Conservation (phyloP, 768 basidiomycete species). For the Termitomyces eurrhizus region DNA sequence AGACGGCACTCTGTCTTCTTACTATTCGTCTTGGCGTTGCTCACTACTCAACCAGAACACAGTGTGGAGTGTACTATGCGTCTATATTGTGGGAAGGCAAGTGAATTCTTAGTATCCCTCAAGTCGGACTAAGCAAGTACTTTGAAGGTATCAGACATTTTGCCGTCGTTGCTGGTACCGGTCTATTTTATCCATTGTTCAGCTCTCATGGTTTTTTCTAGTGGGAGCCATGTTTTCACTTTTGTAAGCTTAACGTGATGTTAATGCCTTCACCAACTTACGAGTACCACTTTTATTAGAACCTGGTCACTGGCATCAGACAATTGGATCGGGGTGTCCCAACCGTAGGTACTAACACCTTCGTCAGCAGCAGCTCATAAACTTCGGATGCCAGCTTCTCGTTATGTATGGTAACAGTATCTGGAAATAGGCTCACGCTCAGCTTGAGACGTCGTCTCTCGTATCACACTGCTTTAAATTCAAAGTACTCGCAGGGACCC, state of each 20-base stretch:
- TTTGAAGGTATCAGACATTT: conserved; percentile 9
- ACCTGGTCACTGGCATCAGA: conserved; percentile 4
- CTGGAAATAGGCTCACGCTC: conserved; percentile 10
- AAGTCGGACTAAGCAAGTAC: not conserved
- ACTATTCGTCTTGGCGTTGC: conserved; percentile 2
- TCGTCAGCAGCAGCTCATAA: not conserved
- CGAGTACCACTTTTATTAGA: not conserved
- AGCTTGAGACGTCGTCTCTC: conserved; percentile 6
- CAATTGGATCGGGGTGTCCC: conserved; percentile 4
- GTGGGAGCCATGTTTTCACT: conserved; percentile 8
- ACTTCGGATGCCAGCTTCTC: conserved; percentile 3
- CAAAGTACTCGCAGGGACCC: not conserved
- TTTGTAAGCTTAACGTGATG: not conserved
- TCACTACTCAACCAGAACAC: not conserved
- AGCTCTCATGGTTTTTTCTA: not conserved
- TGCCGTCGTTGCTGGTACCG: conserved; percentile 7
- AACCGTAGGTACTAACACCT: conserved; percentile 7
- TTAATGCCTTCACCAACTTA: not conserved
- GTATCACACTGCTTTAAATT: not conserved
- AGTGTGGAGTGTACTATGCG: conserved; percentile 3
- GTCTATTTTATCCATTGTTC: not conserved
- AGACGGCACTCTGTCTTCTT: conserved; percentile 7
- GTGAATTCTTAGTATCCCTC: not conserved
- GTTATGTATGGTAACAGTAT: conserved; percentile 4
- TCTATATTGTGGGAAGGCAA: conserved; percentile 12